phyloP scores from a whole-genome alignment of 768 basidiomycete species.

The Trametes cingulata region DNA sequence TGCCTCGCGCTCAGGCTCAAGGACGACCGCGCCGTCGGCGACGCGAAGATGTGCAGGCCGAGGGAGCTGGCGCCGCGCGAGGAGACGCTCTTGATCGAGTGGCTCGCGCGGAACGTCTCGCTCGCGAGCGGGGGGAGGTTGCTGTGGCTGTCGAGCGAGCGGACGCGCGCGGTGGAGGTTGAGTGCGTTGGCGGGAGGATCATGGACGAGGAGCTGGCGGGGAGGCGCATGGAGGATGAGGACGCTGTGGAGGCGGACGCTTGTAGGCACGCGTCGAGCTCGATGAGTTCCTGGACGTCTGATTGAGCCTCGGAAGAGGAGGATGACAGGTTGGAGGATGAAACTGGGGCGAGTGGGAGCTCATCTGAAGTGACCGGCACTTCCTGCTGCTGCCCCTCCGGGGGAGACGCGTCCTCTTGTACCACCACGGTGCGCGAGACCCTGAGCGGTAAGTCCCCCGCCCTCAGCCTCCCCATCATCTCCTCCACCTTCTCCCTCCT shows the following conservation, averaged over 20 bases:
- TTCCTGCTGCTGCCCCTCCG: neutral
- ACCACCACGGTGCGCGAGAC: neutral
- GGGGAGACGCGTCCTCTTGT: neutral
- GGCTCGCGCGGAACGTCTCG: conserved; percentile 26
- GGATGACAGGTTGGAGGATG: neutral
- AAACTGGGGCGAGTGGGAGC: no score
- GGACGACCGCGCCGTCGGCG: neutral
- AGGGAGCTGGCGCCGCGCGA: neutral
- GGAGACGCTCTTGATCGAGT: conserved; percentile 24
- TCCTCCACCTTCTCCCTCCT: conserved; percentile 8
- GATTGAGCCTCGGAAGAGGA: neutral
- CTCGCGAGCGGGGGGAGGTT: conserved; percentile 28
- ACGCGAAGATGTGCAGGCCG: neutral
- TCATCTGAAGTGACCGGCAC: no score
- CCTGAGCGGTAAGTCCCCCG: conserved; percentile 6
- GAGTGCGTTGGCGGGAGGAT: neutral
- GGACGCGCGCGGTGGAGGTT: neutral
- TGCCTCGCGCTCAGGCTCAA: neutral
- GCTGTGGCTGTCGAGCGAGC: neutral
- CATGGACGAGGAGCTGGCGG: conserved; percentile 19
- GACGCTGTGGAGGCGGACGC: neutral
- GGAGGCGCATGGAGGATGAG: neutral
- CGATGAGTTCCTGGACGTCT: neutral
- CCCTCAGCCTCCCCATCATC: conserved; percentile 7
- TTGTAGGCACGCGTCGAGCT: neutral